Conservation (phyloP, 352 stramenopile genomes). For the Pythium brachiatum region DNA sequence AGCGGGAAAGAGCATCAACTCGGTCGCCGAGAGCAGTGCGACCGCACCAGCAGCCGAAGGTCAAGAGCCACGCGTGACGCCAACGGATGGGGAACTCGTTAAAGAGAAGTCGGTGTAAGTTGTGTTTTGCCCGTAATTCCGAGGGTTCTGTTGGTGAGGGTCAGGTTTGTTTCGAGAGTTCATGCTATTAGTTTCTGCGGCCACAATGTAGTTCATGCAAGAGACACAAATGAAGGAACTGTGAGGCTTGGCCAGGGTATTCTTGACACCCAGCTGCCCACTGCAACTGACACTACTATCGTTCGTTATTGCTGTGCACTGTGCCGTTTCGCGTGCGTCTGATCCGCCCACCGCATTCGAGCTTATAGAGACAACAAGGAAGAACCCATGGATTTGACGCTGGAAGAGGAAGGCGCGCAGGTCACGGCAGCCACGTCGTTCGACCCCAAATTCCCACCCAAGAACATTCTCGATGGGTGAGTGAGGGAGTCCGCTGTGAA, state of each 20-base stretch:
- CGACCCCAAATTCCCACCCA: conserved; percentile 59
- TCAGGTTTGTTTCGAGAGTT: too few relatives aligned
- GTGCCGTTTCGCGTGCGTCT: not conserved
- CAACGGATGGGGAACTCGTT: not conserved
- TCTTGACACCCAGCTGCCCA: too few relatives aligned
- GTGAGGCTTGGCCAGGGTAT: too few relatives aligned
- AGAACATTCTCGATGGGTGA: conserved; percentile 81
- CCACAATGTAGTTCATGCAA: too few relatives aligned
- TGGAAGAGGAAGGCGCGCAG: conserved; percentile 80
- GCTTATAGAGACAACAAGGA: too few relatives aligned
- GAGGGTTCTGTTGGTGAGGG: too few relatives aligned
- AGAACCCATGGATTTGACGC: conserved; percentile 66
- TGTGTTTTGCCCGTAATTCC: not conserved
- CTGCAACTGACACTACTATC: not conserved
- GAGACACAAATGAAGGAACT: too few relatives aligned
- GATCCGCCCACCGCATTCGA: too few relatives aligned
- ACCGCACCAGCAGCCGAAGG: not conserved
- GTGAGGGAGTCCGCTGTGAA: not conserved
- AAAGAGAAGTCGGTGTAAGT: not conserved
- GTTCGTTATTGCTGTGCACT: not conserved
- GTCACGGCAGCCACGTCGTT: conserved; percentile 80
- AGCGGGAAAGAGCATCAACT: not conserved
- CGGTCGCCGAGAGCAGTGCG: not conserved
- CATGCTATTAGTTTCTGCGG: too few relatives aligned
- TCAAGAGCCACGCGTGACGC: not conserved